Percentiles rank a stretch among this genome's conserved stretches.
Evolutionary conservation across 805 yeast species (phyloP).

Genomic region (Zygosaccharomyces kombuchaensis): DNA sequence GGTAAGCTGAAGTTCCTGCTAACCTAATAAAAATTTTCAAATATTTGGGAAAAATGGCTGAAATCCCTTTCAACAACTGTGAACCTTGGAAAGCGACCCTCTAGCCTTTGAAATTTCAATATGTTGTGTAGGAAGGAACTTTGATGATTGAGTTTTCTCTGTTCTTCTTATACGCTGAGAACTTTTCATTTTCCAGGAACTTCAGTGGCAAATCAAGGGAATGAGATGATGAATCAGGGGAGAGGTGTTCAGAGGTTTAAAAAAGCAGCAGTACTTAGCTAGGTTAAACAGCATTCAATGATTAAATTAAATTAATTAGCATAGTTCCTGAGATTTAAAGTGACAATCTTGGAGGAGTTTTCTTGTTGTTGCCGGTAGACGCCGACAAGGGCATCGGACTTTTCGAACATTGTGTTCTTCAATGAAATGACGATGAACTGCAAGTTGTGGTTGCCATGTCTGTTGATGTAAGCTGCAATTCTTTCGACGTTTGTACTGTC

Average conservation of each 20-base stretch:
- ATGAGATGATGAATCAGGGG: neutral
- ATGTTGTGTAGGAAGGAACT: neutral
- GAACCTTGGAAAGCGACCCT: neutral
- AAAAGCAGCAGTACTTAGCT: neutral
- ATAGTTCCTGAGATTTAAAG: slow-evolving; percentile 65
- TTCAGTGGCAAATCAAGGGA: slow-evolving; percentile 6
- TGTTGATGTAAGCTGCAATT: slow-evolving; percentile 80
- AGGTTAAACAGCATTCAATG: neutral
- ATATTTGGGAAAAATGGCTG: neutral
- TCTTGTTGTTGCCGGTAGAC: slow-evolving; percentile 77
- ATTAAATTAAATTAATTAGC: slow-evolving; percentile 33
- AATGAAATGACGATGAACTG: slow-evolving; percentile 92
- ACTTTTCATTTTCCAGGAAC: slow-evolving; percentile 2
- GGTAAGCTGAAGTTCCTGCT: neutral
- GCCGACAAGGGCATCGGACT: slow-evolving; percentile 88
- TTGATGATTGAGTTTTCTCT: neutral
- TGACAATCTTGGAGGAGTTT: slow-evolving; percentile 68
- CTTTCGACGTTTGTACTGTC: slow-evolving; percentile 83
- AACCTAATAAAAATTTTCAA: neutral
- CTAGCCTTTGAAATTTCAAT: neutral
- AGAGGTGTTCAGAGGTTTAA: neutral
- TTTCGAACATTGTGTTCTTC: slow-evolving; percentile 81
- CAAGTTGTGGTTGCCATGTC: slow-evolving; percentile 68
- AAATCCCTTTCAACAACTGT: too few species aligned
- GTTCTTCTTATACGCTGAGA: neutral